Conservation (phyloP, 805 yeast genomes). For the Candida sithepensis region DNA sequence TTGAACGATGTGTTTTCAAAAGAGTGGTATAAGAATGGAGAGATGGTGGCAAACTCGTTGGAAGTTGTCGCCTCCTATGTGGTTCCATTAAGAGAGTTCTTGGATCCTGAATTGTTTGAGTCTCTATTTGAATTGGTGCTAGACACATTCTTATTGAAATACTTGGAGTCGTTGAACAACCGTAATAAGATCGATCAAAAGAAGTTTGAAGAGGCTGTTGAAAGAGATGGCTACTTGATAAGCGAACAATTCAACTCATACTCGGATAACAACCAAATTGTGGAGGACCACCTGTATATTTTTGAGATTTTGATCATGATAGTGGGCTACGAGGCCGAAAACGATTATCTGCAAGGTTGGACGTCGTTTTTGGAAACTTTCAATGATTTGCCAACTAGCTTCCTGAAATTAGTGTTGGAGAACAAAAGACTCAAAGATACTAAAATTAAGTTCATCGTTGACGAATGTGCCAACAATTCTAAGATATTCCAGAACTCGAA, state of each 20-base stretch:
- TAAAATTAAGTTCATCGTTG: constrained; percentile 21
- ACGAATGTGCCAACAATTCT: constrained; percentile 22
- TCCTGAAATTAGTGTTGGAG: constrained; percentile 61
- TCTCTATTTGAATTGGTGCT: constrained; percentile 30
- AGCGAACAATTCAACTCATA: constrained; percentile 48
- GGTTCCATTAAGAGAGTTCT: constrained; percentile 25
- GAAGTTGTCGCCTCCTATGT: constrained; percentile 26
- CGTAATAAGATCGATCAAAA: constrained; percentile 26
- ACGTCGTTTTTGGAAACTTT: constrained; percentile 54
- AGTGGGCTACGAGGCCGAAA: constrained; percentile 41
- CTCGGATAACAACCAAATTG: constrained; percentile 23
- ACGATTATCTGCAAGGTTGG: constrained; percentile 41
- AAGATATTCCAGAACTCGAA: constrained; percentile 6
- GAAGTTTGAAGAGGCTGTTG: constrained; percentile 44
- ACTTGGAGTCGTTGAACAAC: constrained; percentile 24
- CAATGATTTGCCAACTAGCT: constrained; percentile 73
- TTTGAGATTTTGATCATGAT: constrained; percentile 62
- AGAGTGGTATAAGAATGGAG: constrained; percentile 29
- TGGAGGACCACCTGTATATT: constrained; percentile 50
- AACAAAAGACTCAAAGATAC: constrained; percentile 35
- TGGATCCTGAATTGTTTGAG: constrained; percentile 28
- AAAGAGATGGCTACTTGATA: constrained; percentile 57
- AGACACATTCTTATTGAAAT: constrained; percentile 39
- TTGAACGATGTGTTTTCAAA: constrained; percentile 24
- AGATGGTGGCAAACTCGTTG: constrained; percentile 23